Evolutionary conservation across 1,284 basidiomycete species (phyloP), one percentile per base, ranked within the genome.

Genomic region (Pulchroboletus neoregius): DNA sequence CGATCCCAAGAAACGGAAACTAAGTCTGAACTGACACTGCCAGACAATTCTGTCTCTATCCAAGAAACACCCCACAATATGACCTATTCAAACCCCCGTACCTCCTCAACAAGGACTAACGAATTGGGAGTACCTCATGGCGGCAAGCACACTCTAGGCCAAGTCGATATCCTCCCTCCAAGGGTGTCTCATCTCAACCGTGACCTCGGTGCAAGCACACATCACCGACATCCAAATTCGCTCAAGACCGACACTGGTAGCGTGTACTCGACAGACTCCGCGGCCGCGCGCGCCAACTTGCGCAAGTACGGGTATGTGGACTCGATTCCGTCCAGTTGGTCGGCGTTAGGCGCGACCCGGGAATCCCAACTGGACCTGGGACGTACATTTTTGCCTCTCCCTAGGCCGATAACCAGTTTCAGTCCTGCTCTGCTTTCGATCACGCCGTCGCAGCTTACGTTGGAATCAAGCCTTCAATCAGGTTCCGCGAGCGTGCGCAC

Each of bases 191-290:
- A 27, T 22, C 51, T 55, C 27, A 48, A 47, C 20, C 44, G 6
- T n/a, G 26, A 39, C 32, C 23, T 45, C 24, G 18, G 31, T 7
- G 10, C 37, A n/a, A 46, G 35, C 35, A 10, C 43, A 9, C 41
- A 30, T n/a, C 15, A 6, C n/a, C n/a, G n/a, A 10, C 43, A 39
- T 30, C 43, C 40, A 6, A 39, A 40, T n/a, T 49, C 50, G 7
- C 28, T 50, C 15, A 43, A 36, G 31, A 27, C 52, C 26, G 55
- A 49, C 43, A 54, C 60, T 16, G 54, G 55, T 11, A 63, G 58
- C 32, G 10, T 58, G 8, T 66, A 67, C 44, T 66, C 68, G 16
- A 57, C 57, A 4, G 53, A 57, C 11, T 57, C 57, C 2, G 42
- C 55, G 18, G 43, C 57, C 28, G 46, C 66, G 40, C 43, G 58